Evolutionary conservation across 768 basidiomycete genomes (phyloP).

Genomic region (Tylopilus sp.): DNA sequence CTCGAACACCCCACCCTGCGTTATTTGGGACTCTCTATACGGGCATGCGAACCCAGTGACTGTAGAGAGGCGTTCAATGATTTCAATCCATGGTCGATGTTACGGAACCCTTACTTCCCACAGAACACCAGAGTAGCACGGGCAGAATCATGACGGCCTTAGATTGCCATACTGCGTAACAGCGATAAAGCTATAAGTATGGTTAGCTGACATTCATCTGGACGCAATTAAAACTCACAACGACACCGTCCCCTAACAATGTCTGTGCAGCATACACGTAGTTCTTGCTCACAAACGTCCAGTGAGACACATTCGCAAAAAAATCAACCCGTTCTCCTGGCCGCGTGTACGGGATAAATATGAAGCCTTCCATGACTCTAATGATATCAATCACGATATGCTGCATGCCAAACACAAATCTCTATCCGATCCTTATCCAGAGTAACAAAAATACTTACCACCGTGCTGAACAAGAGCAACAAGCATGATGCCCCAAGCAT

Average conservation of each 20-base stretch:
- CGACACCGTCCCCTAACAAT: slow-evolving; percentile 28
- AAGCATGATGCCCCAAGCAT: slow-evolving; percentile 24
- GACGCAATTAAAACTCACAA: slow-evolving; percentile 18
- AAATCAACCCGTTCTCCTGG: slow-evolving; percentile 21
- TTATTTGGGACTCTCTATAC: slow-evolving; percentile 11
- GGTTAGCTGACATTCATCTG: background rate
- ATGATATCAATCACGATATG: slow-evolving; percentile 27
- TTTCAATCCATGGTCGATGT: background rate
- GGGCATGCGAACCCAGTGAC: slow-evolving; percentile 20
- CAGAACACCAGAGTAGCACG: slow-evolving; percentile 27
- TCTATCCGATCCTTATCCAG: too few relatives aligned
- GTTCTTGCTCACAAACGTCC: slow-evolving; percentile 30
- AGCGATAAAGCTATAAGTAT: slow-evolving; percentile 22
- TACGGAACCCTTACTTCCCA: slow-evolving; percentile 16
- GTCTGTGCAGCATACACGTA: slow-evolving; percentile 24
- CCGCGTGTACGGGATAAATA: slow-evolving; percentile 14
- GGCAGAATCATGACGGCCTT: slow-evolving; percentile 27
- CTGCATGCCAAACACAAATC: slow-evolving; percentile 3
- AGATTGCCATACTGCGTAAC: slow-evolving; percentile 34
- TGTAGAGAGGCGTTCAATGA: background rate
- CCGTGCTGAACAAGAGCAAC: slow-evolving; percentile 31
- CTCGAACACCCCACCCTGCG: slow-evolving; percentile 24
- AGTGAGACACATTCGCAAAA: slow-evolving; percentile 26
- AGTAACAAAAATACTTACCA: slow-evolving; percentile 14
- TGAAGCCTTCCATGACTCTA: slow-evolving; percentile 25